A percentile compares a stretch with the other conserved stretches of the same genome.
These are phyloP conservation scores for Fistulinella prunicolor DNA, from an alignment of 768 basidiomycete genomes.

Conservation along the genomic window DNA sequence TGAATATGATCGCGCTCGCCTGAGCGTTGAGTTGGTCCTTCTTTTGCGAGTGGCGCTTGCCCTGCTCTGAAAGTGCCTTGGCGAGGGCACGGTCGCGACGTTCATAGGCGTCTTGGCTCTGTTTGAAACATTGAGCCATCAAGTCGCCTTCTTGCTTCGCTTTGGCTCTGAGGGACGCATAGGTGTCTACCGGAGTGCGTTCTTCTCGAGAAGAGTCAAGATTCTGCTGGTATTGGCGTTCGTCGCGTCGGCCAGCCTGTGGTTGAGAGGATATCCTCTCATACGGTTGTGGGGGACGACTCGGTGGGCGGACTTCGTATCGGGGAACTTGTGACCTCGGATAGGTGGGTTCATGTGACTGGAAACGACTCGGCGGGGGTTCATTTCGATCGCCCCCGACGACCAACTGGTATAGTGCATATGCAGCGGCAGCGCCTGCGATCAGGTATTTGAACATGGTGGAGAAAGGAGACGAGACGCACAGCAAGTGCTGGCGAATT, in stretches of 20 bases:
- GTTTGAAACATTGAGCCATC: slow-evolving; percentile 63
- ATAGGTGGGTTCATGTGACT: background rate
- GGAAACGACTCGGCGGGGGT: background rate
- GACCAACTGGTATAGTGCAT: slow-evolving; percentile 9
- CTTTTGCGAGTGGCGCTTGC: slow-evolving; percentile 68
- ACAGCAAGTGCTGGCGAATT: background rate
- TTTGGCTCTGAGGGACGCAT: slow-evolving; percentile 60
- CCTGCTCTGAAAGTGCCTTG: slow-evolving; percentile 76
- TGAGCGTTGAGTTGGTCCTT: slow-evolving; percentile 77
- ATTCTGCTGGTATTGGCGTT: slow-evolving; percentile 1
- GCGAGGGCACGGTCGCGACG: slow-evolving; percentile 70
- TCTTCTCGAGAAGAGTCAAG: slow-evolving; percentile 1
- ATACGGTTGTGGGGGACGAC: background rate
- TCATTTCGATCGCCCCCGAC: slow-evolving; percentile 9
- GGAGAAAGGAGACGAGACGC: background rate
- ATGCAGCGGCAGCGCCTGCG: slow-evolving; percentile 9
- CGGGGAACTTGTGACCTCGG: background rate
- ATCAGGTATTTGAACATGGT: slow-evolving; percentile 14
- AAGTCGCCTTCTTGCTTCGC: slow-evolving; percentile 77
- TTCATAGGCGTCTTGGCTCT: slow-evolving; percentile 72
- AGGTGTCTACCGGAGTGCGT: slow-evolving; percentile 31
- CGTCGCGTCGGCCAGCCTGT: background rate
- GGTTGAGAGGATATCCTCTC: background rate
- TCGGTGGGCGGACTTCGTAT: background rate
- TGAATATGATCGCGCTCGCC: slow-evolving; percentile 84